A percentile compares a stretch with the other conserved stretches of the same genome.
Evolutionary conservation across 441 rosid species (phyloP).

Genomic region (Breynia disticha): DNA sequence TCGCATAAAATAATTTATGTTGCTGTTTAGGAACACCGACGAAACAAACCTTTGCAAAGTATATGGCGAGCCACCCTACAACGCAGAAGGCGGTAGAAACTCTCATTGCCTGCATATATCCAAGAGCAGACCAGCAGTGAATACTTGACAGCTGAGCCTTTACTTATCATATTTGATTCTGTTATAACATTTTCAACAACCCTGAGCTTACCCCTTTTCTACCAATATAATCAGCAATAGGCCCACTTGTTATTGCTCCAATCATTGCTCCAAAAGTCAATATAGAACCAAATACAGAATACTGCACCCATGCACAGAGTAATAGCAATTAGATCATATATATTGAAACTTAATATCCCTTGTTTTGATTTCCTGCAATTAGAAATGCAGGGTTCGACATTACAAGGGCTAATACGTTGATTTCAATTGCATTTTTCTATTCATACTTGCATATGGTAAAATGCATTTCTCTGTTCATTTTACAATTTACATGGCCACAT

Average conservation of each 20-base stretch:
- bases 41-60: constrained; percentile 66
- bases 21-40: constrained; percentile 2
- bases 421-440: too few relatives aligned
- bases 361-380: not conserved
- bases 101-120: constrained; percentile 67
- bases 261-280: constrained; percentile 94
- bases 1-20: constrained; percentile 8
- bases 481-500: too few relatives aligned
- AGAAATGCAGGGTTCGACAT: too few relatives aligned
- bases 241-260: constrained; percentile 87
- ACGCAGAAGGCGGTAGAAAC: constrained; percentile 51
- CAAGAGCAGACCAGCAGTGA: not conserved
- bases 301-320: constrained; percentile 30
- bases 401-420: too few relatives aligned
- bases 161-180: not conserved
- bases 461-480: too few relatives aligned
- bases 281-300: constrained; percentile 81
- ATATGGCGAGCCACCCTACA: constrained; percentile 85
- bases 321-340: not conserved
- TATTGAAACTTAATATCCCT: not conserved
- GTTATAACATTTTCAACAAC: not conserved
- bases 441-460: too few relatives aligned
- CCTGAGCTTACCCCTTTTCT: constrained; percentile 65
- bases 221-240: constrained; percentile 67
- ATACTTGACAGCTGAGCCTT: not conserved